These are phyloP conservation scores for Termitomyces titanicus DNA, from an alignment of 768 basidiomycete genomes.

Conservation along the genomic window DNA sequence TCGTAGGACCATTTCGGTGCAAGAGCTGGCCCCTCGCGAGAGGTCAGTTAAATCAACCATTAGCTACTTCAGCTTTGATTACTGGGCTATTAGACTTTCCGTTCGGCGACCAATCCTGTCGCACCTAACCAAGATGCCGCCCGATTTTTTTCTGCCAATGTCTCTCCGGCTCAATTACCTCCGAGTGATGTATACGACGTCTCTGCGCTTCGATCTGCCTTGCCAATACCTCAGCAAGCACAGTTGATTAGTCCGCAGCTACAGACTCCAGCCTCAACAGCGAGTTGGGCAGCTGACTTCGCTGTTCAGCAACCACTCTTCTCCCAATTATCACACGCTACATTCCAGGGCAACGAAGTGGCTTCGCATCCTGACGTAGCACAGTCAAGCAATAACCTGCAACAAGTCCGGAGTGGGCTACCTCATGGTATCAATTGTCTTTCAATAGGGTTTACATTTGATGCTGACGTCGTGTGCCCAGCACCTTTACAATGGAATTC, in stretches of 20 bases:
- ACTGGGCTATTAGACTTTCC: conserved; percentile 48
- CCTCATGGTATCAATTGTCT: conserved; percentile 17
- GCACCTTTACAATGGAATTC: conserved; percentile 39
- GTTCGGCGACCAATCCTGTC: conserved; percentile 41
- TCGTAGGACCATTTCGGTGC: conserved; percentile 68
- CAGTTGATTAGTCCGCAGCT: conserved; percentile 19
- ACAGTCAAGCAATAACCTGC: not conserved
- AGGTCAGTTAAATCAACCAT: conserved; percentile 36
- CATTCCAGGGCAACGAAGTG: conserved; percentile 2
- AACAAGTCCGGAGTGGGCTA: not conserved
- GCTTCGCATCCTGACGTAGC: not conserved
- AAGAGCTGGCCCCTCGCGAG: conserved; percentile 58
- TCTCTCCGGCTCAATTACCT: conserved; percentile 29
- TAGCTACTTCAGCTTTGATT: not conserved
- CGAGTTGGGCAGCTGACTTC: conserved; percentile 68
- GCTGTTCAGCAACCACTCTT: conserved; percentile 31
- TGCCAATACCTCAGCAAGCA: conserved; percentile 32
- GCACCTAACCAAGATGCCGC: conserved; percentile 62
- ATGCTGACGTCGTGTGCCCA: conserved; percentile 13
- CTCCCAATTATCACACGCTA: conserved; percentile 2
- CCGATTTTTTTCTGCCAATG: conserved; percentile 56
- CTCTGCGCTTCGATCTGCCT: conserved; percentile 44
- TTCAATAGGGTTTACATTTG: not conserved
- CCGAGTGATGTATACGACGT: conserved; percentile 52
- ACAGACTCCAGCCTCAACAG: conserved; percentile 21